Conservation (phyloP, 176 grass and related monocot species). For the Avena insularis region DNA sequence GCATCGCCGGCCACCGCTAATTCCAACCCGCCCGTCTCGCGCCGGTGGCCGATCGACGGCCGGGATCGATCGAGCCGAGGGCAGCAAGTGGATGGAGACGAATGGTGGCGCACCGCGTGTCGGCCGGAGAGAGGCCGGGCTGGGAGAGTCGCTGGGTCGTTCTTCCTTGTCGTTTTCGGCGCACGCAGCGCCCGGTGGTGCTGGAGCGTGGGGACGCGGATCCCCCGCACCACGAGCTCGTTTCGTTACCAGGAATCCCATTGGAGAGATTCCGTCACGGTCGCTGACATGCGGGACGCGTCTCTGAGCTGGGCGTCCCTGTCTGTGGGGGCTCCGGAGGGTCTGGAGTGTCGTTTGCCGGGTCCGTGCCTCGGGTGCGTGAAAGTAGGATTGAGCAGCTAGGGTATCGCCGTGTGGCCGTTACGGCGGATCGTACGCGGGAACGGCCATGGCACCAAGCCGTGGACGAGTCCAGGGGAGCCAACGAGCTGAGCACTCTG, state of each 20-base stretch:
- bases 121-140: slow-evolving; percentile 19
- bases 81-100: not conserved
- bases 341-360: slow-evolving; percentile 21
- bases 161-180: slow-evolving; percentile 11
- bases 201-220: not conserved
- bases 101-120: slow-evolving; percentile 31
- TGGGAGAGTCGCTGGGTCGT: not conserved
- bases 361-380: slow-evolving; percentile 11
- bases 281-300: slow-evolving; percentile 22
- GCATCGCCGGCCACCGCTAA: too few relatives aligned
- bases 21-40: too few relatives aligned
- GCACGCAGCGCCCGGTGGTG: not conserved
- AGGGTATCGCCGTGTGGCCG: not conserved
- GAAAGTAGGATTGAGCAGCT: not conserved
- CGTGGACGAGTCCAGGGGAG: too few relatives aligned
- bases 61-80: not conserved
- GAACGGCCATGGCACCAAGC: too few relatives aligned
- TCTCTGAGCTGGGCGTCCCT: not conserved
- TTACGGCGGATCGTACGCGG: not conserved
- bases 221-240: not conserved
- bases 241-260: slow-evolving; percentile 6
- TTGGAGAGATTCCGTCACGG: not conserved
- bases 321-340: slow-evolving; percentile 4
- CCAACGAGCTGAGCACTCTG: too few relatives aligned
- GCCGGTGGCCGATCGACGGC: not conserved